Evolutionary conservation across 1,284 basidiomycete species (phyloP), one percentile per base, ranked within the genome.

Genomic region (Sutorius eximius): DNA sequence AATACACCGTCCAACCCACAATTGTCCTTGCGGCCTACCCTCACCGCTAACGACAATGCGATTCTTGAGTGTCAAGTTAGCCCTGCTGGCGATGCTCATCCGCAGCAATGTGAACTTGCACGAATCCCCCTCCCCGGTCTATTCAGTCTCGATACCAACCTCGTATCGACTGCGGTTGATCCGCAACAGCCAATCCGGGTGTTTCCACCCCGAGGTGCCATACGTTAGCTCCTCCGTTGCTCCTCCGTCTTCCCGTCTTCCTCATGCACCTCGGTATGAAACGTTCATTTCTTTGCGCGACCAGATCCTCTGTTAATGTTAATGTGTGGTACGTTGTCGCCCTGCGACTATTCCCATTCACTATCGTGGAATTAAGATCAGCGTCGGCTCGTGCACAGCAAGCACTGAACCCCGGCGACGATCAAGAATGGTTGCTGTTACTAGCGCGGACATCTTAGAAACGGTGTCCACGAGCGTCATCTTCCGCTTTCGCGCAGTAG

Each of bases 351-450:
- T 49, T 55, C 46, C 51, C 51, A 45, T 54, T 53, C 45, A 52
- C 50, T 45, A 22, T 45, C 32, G 43, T 49, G 52, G 49, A 54
- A 43, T 56, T 43, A 52, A 66, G 62, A 71, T 71, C 62, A 64
- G 51, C 65, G 58, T 70, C 67, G 61, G 57, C 51, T 57, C 48
- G 52, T 63, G 66, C 68, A 72, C 68, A 72, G 71, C 68, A 71
- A 57, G 48, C 49, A 45, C 24, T 27, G 24, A 52, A 18, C 40
- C 57, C 43, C 64, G 58, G 64, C 62, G 71, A 72, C 65, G 66
- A 70, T 70, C 68, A 70, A 59, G 52, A 22, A 41, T 52, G 55
- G 68, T 72, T 65, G 70, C 67, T 57, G 60, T 56, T 51, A 27
- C 24, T 27, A 43, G 55, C 63, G 55, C 55, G 67, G 62, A 61